Conservation (phyloP, 441 rosid species). For the Macaranga tanarius region DNA sequence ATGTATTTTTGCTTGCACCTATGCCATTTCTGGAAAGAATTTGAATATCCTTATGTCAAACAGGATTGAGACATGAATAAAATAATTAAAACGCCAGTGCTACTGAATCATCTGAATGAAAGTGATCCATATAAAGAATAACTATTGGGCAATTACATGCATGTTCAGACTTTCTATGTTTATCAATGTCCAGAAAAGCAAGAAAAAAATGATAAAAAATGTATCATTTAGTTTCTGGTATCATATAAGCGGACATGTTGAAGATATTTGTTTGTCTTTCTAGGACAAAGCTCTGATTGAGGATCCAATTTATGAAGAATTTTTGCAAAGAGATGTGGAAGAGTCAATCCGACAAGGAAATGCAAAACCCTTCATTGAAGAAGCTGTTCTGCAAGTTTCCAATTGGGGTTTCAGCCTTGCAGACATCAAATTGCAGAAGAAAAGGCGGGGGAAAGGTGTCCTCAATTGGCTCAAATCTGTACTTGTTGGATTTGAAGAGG, state of each 20-base stretch:
- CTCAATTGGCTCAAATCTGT: conserved; percentile 40
- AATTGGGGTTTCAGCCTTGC: conserved; percentile 65
- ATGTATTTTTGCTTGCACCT: not conserved
- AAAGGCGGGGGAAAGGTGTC: conserved; percentile 43
- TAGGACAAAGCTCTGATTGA: conserved; percentile 63
- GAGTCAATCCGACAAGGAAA: conserved; percentile 65
- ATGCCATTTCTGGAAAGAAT: not conserved
- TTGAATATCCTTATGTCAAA: not conserved
- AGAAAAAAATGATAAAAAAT: not conserved
- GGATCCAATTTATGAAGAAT: conserved; percentile 61
- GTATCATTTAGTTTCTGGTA: not conserved
- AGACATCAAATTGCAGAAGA: conserved; percentile 55
- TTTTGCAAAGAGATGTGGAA: conserved; percentile 78
- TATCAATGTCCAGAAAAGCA: not conserved
- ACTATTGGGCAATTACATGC: not conserved
- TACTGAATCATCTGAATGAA: not conserved
- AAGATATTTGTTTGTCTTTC: conserved; percentile 10
- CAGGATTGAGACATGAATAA: not conserved
- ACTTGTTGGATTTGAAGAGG: conserved; percentile 36
- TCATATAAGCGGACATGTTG: not conserved
- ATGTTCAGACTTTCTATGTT: not conserved
- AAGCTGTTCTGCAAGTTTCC: conserved; percentile 61
- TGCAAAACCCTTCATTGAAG: conserved; percentile 61
- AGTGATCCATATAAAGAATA: not conserved
- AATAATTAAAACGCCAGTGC: not conserved